These are phyloP conservation scores for Plectosphaerella sp. DNA, from an alignment of 2,329 filamentous ascomycete species.

Conservation along the genomic window DNA sequence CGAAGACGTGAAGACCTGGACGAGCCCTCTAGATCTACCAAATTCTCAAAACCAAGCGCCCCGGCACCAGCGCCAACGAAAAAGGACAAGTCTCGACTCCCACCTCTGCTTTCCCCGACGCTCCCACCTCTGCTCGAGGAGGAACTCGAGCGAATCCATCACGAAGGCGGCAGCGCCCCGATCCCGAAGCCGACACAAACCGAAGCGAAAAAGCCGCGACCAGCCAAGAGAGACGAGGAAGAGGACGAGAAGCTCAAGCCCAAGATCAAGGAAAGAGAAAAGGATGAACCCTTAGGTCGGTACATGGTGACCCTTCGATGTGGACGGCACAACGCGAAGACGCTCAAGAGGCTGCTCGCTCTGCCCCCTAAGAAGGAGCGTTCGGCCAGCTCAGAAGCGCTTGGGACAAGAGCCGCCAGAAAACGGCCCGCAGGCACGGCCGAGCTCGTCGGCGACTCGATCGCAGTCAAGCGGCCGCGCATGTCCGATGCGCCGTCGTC, in stretches of 20 bases:
- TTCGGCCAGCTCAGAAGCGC: slow-evolving; percentile 35
- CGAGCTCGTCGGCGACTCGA: slow-evolving; percentile 29
- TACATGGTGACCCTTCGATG: slow-evolving; percentile 44
- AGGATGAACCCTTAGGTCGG: slow-evolving; percentile 13
- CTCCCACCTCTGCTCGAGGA: slow-evolving; percentile 48
- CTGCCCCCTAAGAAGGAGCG: slow-evolving; percentile 38
- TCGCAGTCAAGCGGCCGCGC: slow-evolving; percentile 36
- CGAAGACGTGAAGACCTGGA: slow-evolving; percentile 19
- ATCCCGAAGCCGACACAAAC: slow-evolving; percentile 19
- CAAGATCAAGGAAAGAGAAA: slow-evolving; percentile 7
- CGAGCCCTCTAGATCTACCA: slow-evolving; percentile 5
- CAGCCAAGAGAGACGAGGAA: slow-evolving; percentile 24
- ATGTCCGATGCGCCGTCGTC: slow-evolving; percentile 31
- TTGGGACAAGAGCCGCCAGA: slow-evolving; percentile 30
- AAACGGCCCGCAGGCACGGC: slow-evolving; percentile 42
- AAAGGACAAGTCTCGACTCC: slow-evolving; percentile 37
- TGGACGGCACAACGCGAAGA: slow-evolving; percentile 40
- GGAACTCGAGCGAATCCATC: slow-evolving; percentile 16
- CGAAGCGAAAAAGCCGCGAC: slow-evolving; percentile 23
- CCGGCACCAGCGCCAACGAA: slow-evolving; percentile 22
- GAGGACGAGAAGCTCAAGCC: slow-evolving; percentile 24
- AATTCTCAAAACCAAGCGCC: slow-evolving; percentile 14
- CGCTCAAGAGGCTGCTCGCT: slow-evolving; percentile 41
- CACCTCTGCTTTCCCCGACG: slow-evolving; percentile 51
- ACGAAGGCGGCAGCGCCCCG: neutral